Percentiles rank a stretch among this genome's conserved stretches.
Conservation (phyloP, 2,329 filamentous ascomycete species). For the Talaromyces sp. region DNA sequence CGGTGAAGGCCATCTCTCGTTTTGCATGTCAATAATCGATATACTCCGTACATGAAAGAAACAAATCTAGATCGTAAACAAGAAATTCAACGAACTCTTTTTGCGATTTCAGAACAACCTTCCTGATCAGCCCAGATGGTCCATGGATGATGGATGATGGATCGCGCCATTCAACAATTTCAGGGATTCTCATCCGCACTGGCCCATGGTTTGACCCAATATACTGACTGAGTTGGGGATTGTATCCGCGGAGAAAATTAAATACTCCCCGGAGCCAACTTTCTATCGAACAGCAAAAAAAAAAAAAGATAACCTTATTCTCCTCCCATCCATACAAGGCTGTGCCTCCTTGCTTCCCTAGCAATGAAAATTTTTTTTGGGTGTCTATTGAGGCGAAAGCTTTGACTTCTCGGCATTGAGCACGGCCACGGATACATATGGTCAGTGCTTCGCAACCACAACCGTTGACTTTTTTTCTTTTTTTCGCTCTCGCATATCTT, state of each 20-base stretch:
- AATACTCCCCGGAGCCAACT: background rate
- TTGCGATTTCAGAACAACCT: background rate
- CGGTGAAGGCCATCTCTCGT: background rate
- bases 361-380: background rate
- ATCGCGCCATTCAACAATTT: background rate
- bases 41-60: background rate
- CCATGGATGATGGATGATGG: too few relatives aligned
- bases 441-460: constrained; percentile 4
- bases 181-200: too few relatives aligned
- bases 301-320: background rate
- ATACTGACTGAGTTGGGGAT: background rate
- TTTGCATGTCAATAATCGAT: background rate
- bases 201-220: too few relatives aligned
- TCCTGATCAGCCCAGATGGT: background rate
- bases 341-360: background rate
- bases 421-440: background rate
- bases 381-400: background rate
- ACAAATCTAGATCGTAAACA: background rate
- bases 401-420: background rate
- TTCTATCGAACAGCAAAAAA: too few relatives aligned
- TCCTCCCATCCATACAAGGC: background rate
- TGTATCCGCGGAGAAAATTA: background rate
- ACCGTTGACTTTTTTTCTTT: background rate
- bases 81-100: background rate
- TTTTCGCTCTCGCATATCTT: background rate